Conservation (phyloP, 495 filamentous ascomycete species). For the Endocarpon pusillum region DNA sequence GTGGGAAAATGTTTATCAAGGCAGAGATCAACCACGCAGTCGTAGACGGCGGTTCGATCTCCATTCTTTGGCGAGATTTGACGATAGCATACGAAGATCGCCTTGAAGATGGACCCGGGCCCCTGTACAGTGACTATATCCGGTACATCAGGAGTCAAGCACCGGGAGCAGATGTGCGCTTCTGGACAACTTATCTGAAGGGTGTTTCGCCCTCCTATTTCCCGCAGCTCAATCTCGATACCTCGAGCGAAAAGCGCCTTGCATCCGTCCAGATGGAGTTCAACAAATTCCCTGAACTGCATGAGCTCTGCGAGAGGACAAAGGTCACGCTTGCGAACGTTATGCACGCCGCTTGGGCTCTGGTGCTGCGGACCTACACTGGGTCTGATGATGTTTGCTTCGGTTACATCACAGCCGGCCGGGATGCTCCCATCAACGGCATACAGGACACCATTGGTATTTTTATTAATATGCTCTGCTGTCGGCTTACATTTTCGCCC, state of each 20-base stretch:
- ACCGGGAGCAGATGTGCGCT: slow-evolving; percentile 16
- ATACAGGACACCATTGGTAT: slow-evolving; percentile 17
- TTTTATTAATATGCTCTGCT: slow-evolving; percentile 21
- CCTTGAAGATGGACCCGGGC: slow-evolving; percentile 21
- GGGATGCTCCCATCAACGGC: slow-evolving; percentile 12
- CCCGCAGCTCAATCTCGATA: slow-evolving; percentile 16
- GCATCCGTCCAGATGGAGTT: slow-evolving; percentile 18
- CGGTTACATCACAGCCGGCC: slow-evolving; percentile 21
- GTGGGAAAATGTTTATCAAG: slow-evolving; percentile 13
- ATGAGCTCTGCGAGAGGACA: slow-evolving; percentile 14
- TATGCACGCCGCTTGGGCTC: slow-evolving; percentile 35
- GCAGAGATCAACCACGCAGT: slow-evolving; percentile 30
- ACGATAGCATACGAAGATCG: slow-evolving; percentile 24
- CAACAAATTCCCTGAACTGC: slow-evolving; percentile 22
- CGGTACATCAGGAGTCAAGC: slow-evolving; percentile 16
- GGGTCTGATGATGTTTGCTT: slow-evolving; percentile 38
- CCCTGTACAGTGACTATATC: slow-evolving; percentile 21
- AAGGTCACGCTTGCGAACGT: slow-evolving; percentile 13
- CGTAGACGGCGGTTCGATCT: slow-evolving; percentile 17
- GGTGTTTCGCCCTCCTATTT: slow-evolving; percentile 37
- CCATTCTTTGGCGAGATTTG: slow-evolving; percentile 14
- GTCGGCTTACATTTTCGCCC: slow-evolving; percentile 26
- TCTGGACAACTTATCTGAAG: slow-evolving; percentile 34
- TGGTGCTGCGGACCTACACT: slow-evolving; percentile 36
- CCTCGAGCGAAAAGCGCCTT: slow-evolving; percentile 6